phyloP scores from a whole-genome alignment of 1,139 yeast species.

The Nadsonia starkeyi-henricii region DNA sequence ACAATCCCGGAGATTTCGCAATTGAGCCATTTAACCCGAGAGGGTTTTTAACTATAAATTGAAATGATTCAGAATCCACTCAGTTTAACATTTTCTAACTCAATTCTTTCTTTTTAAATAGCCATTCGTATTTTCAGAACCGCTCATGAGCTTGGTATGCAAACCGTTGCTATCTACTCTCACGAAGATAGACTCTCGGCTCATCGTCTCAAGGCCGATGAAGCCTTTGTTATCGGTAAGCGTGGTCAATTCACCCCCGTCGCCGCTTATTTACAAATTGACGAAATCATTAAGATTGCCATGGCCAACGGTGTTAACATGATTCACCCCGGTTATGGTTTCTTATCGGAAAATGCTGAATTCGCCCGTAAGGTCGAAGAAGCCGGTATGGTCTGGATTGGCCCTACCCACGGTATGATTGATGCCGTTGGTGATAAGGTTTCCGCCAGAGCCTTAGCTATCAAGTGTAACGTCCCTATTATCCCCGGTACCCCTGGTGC shows the following conservation, averaged over 20 bases:
- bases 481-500: constrained; percentile 99
- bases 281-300: constrained; percentile 87
- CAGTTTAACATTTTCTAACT: too few relatives aligned
- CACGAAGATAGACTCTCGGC: constrained; percentile 91
- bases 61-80: too few relatives aligned
- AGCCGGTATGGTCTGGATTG: constrained; percentile 91
- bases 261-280: constrained; percentile 90
- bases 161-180: constrained; percentile 93
- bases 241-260: constrained; percentile 89
- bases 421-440: constrained; percentile 98
- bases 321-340: constrained; percentile 99
- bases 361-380: constrained; percentile 87
- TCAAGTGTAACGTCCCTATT: constrained; percentile 69
- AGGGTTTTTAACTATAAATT: too few relatives aligned
- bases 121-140: constrained; percentile 61
- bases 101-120: not conserved
- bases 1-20: not conserved
- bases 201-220: constrained; percentile 90
- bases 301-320: constrained; percentile 76
- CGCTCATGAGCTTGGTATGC: constrained; percentile 96
- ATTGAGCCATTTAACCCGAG: too few relatives aligned
- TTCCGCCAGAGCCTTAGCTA: constrained; percentile 80
- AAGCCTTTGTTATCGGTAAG: constrained; percentile 81
- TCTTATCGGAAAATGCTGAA: constrained; percentile 85
- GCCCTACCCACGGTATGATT: constrained; percentile 79